Evolutionary conservation across 1,284 basidiomycete genomes (phyloP), one percentile per base, ranked within the genome.

Genomic region (Austroboletus novae-zelandiae): DNA sequence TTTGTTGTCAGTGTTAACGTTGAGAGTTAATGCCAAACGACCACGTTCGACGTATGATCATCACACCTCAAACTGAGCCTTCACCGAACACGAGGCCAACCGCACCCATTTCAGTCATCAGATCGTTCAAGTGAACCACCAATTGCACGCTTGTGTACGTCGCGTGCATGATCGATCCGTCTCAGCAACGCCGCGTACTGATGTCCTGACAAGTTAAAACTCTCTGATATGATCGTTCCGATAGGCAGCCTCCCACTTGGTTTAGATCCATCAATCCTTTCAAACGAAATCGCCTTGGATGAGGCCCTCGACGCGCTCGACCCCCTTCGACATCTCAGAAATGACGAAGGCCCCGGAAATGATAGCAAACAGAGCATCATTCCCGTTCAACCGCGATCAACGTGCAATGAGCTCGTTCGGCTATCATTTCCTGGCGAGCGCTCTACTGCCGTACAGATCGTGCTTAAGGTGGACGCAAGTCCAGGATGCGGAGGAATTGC

Each of bases 401-500:
- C 83, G 44, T 67, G 65, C 50, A 70, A 79, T 52, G 73, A 80
- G 50, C 70, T 72, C 8, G 69, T 81, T 53, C 67, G 68, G 11
- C 69, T 85, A 42, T 68, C 73, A 9, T 81, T 84, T 59, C 60
- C 70, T 17, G 46, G 46, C n/a, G 57, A 55, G 5, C 47, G 58
- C 47, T 60, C 65, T 40, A 54, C 58, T 27, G 57, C 61, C 25
- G 61, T 83, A 55, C 60, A 68, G 2, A 70, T 86, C 52, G 66
- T 65, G 40, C 76, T 92, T 40, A 70, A 73, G 31, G 78, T 93
- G 3, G 91, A 94, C 64, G 84, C 91, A 29, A 79, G 83, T 37
- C 89, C 86, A 20, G 94, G 94, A 3, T 97, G 94, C 66, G 94
- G 94, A 14, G 94, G 94, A 0, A 81, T 94, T 43, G 85, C 92